Conservation (phyloP, 192 early-diverging fungal species). For the Diversispora epigaea region DNA sequence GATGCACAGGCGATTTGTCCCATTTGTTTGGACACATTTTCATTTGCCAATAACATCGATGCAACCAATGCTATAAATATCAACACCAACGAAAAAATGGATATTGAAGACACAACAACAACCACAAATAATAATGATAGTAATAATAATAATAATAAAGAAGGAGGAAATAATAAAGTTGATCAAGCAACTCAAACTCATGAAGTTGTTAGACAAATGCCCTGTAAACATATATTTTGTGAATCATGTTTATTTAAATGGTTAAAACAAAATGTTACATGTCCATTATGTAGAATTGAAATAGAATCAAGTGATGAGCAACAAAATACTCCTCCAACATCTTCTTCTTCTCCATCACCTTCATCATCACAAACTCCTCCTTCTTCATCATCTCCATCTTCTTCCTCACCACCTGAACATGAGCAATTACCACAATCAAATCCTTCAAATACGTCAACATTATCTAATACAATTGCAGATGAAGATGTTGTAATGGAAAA, state of each 20-base stretch:
- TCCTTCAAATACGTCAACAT: no score
- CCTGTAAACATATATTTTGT: slow-evolving; percentile 29
- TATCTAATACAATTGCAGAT: no score
- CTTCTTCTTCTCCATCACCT: not conserved
- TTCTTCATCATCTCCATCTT: not conserved
- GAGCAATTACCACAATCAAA: no score
- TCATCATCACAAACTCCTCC: not conserved
- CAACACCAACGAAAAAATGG: no score
- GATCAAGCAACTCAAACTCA: not conserved
- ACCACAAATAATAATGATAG: no score
- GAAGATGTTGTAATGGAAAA: not conserved
- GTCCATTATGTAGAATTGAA: slow-evolving; percentile 30
- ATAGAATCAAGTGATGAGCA: not conserved
- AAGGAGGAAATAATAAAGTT: not conserved
- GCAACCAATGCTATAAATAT: not conserved
- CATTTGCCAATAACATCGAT: not conserved
- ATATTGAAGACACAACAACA: no score
- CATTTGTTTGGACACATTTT: slow-evolving; percentile 22
- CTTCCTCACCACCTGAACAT: not conserved
- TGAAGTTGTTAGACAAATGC: slow-evolving; percentile 2
- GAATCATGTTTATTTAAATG: slow-evolving; percentile 31
- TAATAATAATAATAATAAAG: not conserved
- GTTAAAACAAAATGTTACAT: slow-evolving; percentile 30
- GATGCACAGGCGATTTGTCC: slow-evolving; percentile 20
- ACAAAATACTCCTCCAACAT: not conserved